phyloP scores from a whole-genome alignment of 805 yeast genomes.

The Myxozyma sirexii region DNA sequence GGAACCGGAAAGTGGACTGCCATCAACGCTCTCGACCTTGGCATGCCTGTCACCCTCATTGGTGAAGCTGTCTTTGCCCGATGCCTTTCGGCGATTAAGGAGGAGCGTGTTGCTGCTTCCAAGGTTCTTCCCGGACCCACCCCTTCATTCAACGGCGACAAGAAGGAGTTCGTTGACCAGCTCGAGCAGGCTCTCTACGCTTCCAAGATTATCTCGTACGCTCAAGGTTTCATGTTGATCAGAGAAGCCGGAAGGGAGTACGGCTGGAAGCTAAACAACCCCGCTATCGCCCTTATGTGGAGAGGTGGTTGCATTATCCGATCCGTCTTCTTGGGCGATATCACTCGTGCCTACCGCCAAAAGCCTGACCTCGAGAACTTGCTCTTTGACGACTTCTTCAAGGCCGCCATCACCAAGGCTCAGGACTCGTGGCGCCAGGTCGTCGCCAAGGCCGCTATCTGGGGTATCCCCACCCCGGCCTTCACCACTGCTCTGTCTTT shows the following conservation, averaged over 20 bases:
- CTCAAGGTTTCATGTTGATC: slow-evolving; percentile 99
- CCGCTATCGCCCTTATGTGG: slow-evolving; percentile 99
- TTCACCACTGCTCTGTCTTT: slow-evolving; percentile 94
- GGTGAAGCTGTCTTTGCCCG: slow-evolving; percentile 99
- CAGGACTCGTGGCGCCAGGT: slow-evolving; percentile 95
- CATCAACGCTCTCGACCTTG: slow-evolving; percentile 93
- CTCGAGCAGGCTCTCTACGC: slow-evolving; percentile 98
- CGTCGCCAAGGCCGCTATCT: slow-evolving; percentile 71
- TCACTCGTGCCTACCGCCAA: slow-evolving; percentile 93
- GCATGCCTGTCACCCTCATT: slow-evolving; percentile 96
- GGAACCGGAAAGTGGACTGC: slow-evolving; percentile 99
- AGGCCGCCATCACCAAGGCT: slow-evolving; percentile 87
- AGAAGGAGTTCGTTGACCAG: slow-evolving; percentile 81
- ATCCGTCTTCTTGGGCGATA: slow-evolving; percentile 96
- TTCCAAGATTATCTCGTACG: slow-evolving; percentile 96
- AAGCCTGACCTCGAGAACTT: slow-evolving; percentile 93
- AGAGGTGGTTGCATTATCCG: slow-evolving; percentile 99
- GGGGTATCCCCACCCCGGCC: slow-evolving; percentile 98
- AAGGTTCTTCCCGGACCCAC: slow-evolving; percentile 79
- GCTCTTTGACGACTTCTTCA: slow-evolving; percentile 93
- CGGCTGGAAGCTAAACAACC: slow-evolving; percentile 96
- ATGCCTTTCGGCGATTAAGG: slow-evolving; percentile 80
- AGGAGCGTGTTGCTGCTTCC: slow-evolving; percentile 88
- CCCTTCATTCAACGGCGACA: slow-evolving; percentile 70
- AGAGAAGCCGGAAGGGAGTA: slow-evolving; percentile 97